Percentiles rank a stretch among this genome's conserved stretches.
Conservation (phyloP, 192 early-diverging fungal genomes). For the Jimgerdemannia lactiflua region DNA sequence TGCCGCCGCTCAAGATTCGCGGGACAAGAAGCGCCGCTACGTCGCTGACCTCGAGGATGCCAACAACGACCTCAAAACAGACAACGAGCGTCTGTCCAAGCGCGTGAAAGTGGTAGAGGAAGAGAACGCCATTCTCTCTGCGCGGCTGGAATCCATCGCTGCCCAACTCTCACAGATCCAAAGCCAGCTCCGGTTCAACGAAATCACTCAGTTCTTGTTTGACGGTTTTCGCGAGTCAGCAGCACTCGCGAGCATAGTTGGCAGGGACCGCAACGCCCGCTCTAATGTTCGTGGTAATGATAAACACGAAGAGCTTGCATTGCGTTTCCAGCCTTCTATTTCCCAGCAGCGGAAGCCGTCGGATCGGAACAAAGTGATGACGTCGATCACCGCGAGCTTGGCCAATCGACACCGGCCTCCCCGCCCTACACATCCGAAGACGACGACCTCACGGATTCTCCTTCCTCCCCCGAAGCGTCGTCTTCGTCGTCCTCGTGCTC, state of each 20-base stretch:
- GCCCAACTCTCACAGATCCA: conserved; percentile 33
- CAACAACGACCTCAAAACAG: conserved; percentile 46
- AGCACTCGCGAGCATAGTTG: conserved; percentile 34
- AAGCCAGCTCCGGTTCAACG: conserved; percentile 33
- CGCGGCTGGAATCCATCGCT: conserved; percentile 23
- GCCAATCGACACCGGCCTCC: background rate
- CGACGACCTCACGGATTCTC: background rate
- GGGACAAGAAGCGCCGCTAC: conserved; percentile 72
- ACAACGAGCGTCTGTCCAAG: conserved; percentile 47
- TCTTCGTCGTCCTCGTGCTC: conserved; percentile 23
- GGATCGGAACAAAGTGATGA: conserved; percentile 15
- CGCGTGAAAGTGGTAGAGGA: conserved; percentile 47
- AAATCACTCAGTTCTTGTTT: conserved; percentile 32
- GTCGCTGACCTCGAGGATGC: conserved; percentile 52
- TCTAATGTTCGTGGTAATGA: background rate
- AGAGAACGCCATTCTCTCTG: conserved; percentile 37
- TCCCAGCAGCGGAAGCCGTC: conserved; percentile 41
- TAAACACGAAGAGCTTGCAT: conserved; percentile 2
- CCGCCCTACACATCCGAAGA: background rate
- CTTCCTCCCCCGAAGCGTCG: conserved; percentile 19
- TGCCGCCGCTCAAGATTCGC: conserved; percentile 72
- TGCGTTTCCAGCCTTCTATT: conserved; percentile 6
- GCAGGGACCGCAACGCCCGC: background rate
- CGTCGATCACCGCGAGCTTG: background rate
- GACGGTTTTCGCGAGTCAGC: conserved; percentile 52